A percentile compares a stretch with the other conserved stretches of the same genome.
phyloP scores from a whole-genome alignment of 441 rosid genomes.

The Pelargonium australe region DNA sequence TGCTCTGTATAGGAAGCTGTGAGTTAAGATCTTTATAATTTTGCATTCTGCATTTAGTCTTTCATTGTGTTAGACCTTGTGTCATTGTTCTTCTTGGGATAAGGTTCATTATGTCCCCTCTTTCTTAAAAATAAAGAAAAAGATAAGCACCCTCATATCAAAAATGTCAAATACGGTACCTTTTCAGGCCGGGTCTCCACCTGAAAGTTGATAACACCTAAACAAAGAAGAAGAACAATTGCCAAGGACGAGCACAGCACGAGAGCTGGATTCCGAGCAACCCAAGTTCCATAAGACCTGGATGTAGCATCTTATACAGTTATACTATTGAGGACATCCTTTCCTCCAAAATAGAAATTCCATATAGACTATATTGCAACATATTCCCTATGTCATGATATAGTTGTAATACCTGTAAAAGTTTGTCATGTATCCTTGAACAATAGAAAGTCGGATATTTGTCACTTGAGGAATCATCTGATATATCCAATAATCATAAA shows the following conservation, averaged over 20 bases:
- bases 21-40: no score
- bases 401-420: constrained; percentile 43
- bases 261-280: constrained; percentile 53
- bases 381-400: not conserved
- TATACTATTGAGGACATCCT: not conserved
- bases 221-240: constrained; percentile 44
- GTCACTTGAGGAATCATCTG: constrained; percentile 25
- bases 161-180: constrained; percentile 31
- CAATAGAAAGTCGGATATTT: constrained; percentile 34
- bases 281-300: constrained; percentile 55
- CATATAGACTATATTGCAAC: constrained; percentile 14
- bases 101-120: no score
- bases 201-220: constrained; percentile 45
- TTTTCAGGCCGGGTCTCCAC: constrained; percentile 71
- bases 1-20: no score
- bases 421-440: constrained; percentile 53
- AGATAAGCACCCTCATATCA: not conserved
- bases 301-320: constrained; percentile 15
- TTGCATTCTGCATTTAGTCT: no score
- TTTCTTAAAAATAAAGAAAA: no score
- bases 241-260: constrained; percentile 52
- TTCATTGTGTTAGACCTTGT: no score
- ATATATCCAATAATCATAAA: constrained; percentile 25
- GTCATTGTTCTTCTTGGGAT: no score
- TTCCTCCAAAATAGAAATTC: constrained; percentile 14